These are phyloP conservation scores for Rhizopus sp. DNA, from an alignment of 371 early-diverging fungal species.

Conservation along the genomic window DNA sequence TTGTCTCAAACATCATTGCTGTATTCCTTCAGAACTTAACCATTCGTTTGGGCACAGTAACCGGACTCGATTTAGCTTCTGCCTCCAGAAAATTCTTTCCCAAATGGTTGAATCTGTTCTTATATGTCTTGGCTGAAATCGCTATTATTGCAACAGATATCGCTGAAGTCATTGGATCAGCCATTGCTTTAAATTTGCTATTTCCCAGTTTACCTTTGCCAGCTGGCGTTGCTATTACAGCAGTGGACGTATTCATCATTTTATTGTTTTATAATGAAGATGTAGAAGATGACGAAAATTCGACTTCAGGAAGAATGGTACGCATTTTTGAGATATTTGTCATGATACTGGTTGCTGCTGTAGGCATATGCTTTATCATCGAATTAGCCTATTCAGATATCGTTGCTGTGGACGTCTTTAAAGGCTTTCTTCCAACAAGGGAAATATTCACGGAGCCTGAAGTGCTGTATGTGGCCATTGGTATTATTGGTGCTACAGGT, in stretches of 20 bases:
- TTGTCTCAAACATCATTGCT: constrained; percentile 78
- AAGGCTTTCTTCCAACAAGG: constrained; percentile 68
- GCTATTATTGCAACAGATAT: constrained; percentile 80
- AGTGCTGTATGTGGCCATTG: constrained; percentile 73
- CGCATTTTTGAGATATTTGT: constrained; percentile 71
- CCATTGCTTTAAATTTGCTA: constrained; percentile 81
- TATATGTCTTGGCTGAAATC: constrained; percentile 73
- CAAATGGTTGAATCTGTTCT: constrained; percentile 54
- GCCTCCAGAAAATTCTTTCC: constrained; percentile 64
- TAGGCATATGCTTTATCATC: constrained; percentile 72
- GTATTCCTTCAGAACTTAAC: constrained; percentile 77
- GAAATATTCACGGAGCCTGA: constrained; percentile 64
- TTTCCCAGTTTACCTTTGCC: constrained; percentile 67
- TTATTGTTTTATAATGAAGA: constrained; percentile 65
- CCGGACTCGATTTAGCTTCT: constrained; percentile 75
- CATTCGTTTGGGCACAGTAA: constrained; percentile 78
- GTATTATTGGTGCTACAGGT: constrained; percentile 85
- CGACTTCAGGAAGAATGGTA: constrained; percentile 45
- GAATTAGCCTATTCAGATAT: constrained; percentile 64
- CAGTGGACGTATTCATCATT: constrained; percentile 74
- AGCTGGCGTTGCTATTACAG: constrained; percentile 81
- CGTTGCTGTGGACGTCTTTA: constrained; percentile 59
- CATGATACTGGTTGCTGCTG: constrained; percentile 64
- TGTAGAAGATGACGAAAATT: constrained; percentile 27
- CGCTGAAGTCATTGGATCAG: constrained; percentile 86